These are phyloP conservation scores for Mucor plumbeus DNA, from an alignment of 371 early-diverging fungal genomes.

Conservation along the genomic window DNA sequence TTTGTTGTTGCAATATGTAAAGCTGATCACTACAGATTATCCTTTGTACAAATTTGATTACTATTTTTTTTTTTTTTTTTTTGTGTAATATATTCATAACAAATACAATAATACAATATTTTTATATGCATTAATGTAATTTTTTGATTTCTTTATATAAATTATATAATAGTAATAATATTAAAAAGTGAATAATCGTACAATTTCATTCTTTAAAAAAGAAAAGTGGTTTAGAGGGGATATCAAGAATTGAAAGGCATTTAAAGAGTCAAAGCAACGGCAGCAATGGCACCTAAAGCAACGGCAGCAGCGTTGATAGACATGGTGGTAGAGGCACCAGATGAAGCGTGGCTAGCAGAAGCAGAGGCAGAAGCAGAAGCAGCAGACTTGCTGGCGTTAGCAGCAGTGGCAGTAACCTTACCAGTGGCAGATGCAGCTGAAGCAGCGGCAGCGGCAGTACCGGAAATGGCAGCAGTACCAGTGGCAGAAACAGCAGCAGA, in stretches of 20 bases:
- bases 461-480: constrained; percentile 9
- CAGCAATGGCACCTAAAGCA: constrained; percentile 45
- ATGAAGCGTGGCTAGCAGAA: constrained; percentile 22
- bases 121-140: neutral
- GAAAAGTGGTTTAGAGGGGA: constrained; percentile 5
- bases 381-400: constrained; percentile 21
- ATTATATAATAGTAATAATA: constrained; percentile 10
- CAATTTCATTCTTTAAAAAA: constrained; percentile 14
- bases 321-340: constrained; percentile 23
- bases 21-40: neutral
- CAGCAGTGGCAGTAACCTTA: constrained; percentile 16
- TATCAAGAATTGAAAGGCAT: constrained; percentile 4
- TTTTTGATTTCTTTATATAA: constrained; percentile 1
- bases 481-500: constrained; percentile 18
- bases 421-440: constrained; percentile 24
- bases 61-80: no score
- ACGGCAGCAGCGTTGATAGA: constrained; percentile 34
- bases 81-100: constrained; percentile 7
- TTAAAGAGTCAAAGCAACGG: constrained; percentile 43
- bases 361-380: constrained; percentile 24
- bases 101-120: neutral
- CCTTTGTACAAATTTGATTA: constrained; percentile 6
- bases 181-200: constrained; percentile 15
- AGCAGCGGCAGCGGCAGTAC: constrained; percentile 24
- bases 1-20: neutral